A percentile compares a stretch with the other conserved stretches of the same genome.
Conservation (phyloP, 257 asterid species). For the Euphrasia confusa region DNA sequence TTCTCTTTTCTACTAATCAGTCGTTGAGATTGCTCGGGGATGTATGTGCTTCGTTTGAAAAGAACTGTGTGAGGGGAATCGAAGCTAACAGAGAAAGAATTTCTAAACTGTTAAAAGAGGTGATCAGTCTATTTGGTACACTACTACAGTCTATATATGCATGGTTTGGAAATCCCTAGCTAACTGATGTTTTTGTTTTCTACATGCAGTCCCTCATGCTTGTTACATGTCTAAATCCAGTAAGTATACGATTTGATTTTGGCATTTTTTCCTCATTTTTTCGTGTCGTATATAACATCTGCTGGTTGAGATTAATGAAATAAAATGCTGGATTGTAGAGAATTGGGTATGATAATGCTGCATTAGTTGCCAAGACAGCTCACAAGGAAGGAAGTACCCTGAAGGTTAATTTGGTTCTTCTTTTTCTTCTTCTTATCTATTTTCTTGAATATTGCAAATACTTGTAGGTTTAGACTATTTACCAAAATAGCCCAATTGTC, state of each 20-base stretch:
- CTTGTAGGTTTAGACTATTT: not conserved
- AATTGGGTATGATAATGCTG: conserved; percentile 96
- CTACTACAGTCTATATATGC: not conserved
- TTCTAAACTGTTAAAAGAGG: conserved; percentile 78
- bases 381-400: conserved; percentile 40
- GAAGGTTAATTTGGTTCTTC: too few species aligned
- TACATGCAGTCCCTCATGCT: conserved; percentile 92
- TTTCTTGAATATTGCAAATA: not conserved
- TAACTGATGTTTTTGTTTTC: conserved; percentile 16
- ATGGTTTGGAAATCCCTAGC: conserved; percentile 12
- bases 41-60: conserved; percentile 90
- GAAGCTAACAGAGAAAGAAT: conserved; percentile 87
- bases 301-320: not conserved
- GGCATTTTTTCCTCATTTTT: not conserved
- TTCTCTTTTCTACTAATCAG: conserved; percentile 29
- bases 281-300: not conserved
- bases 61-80: conserved; percentile 91
- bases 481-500: not conserved
- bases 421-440: too few species aligned
- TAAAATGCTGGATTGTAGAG: conserved; percentile 39
- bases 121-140: conserved; percentile 28
- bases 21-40: conserved; percentile 91
- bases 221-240: conserved; percentile 89
- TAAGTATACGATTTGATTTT: conserved; percentile 30
- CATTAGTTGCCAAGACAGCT: conserved; percentile 96